Evolutionary conservation across 2,329 filamentous ascomycete genomes (phyloP).

Genomic region (Phyllosticta citribraziliensis): DNA sequence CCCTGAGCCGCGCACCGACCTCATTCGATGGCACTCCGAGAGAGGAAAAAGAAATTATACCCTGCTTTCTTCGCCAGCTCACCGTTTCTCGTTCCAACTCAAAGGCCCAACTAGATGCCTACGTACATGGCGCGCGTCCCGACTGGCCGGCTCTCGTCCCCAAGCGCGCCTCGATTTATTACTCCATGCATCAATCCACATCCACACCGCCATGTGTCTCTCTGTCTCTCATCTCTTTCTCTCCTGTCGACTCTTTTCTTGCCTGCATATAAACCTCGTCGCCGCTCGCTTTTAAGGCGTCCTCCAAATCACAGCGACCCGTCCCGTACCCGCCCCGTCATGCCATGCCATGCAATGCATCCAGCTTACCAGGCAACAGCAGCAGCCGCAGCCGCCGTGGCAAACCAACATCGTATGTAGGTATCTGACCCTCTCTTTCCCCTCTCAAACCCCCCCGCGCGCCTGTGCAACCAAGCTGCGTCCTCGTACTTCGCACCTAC

Average conservation of each 20-base stretch:
- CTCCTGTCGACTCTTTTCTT: neutral
- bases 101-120: neutral
- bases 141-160: neutral
- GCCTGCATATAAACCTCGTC: neutral
- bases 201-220: neutral
- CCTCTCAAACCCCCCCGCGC: neutral
- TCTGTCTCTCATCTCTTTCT: neutral
- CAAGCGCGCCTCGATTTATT: neutral
- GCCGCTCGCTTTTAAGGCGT: neutral
- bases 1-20: neutral
- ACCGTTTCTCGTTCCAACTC: neutral
- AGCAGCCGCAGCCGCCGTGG: neutral
- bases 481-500: neutral
- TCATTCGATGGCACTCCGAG: neutral
- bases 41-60: neutral
- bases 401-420: neutral
- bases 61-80: neutral
- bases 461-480: neutral
- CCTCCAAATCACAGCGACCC: neutral
- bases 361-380: neutral
- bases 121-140: neutral
- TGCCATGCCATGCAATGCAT: neutral
- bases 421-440: neutral
- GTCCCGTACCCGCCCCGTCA: neutral
- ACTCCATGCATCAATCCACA: neutral